These are phyloP conservation scores for Geotrichum restrictum DNA, from an alignment of 1,139 yeast genomes.

Conservation along the genomic window DNA sequence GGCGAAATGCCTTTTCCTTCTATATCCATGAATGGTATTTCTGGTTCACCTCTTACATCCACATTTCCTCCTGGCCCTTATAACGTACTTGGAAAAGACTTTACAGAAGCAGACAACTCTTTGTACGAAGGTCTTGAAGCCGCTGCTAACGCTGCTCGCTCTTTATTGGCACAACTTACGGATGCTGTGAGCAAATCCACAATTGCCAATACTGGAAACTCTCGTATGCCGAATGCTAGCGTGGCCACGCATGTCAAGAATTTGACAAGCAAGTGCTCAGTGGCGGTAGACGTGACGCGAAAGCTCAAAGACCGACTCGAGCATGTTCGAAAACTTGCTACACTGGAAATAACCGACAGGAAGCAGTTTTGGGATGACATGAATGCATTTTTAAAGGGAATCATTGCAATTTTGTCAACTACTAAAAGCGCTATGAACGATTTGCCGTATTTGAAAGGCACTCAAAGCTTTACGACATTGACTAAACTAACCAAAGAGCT, in stretches of 20 bases:
- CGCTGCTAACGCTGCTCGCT: constrained; percentile 74
- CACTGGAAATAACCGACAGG: constrained; percentile 48
- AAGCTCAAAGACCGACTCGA: constrained; percentile 57
- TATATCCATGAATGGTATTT: neutral
- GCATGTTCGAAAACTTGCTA: constrained; percentile 9
- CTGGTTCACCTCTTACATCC: constrained; percentile 6
- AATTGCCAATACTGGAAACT: constrained; percentile 38
- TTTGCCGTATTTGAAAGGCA: constrained; percentile 72
- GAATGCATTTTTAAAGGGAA: constrained; percentile 74
- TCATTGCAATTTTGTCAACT: constrained; percentile 75
- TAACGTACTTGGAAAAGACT: neutral
- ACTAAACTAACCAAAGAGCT: constrained; percentile 90
- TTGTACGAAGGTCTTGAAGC: constrained; percentile 67
- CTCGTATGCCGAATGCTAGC: constrained; percentile 37
- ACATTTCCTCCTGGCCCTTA: constrained; percentile 7
- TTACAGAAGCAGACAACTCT: constrained; percentile 64
- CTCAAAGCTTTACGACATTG: constrained; percentile 71
- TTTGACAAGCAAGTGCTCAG: constrained; percentile 69
- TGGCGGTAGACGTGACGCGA: constrained; percentile 76
- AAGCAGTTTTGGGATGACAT: constrained; percentile 81
- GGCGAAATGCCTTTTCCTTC: constrained; percentile 5
- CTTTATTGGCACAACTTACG: constrained; percentile 73
- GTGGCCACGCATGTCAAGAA: constrained; percentile 70
- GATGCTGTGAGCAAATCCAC: constrained; percentile 74
- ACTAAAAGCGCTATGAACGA: constrained; percentile 81